phyloP scores from a whole-genome alignment of 2,329 filamentous ascomycete species.

The Coleophoma crateriformis region DNA sequence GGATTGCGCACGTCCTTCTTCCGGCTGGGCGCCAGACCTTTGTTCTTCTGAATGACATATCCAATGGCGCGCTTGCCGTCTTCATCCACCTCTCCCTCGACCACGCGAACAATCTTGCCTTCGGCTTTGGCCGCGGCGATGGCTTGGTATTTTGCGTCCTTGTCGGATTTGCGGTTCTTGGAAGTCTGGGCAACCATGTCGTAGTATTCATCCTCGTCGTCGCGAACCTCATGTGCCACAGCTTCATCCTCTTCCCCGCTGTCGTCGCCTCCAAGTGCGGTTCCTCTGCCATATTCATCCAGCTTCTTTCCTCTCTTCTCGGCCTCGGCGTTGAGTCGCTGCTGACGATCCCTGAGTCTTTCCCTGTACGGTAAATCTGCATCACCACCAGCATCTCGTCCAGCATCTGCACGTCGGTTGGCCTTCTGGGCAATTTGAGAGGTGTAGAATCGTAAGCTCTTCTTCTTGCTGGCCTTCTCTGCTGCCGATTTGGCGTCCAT shows the following conservation, averaged over 20 bases:
- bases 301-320: constrained; percentile 71
- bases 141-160: constrained; percentile 51
- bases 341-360: constrained; percentile 78
- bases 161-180: constrained; percentile 70
- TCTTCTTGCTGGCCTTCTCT: constrained; percentile 86
- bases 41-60: constrained; percentile 96
- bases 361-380: constrained; percentile 84
- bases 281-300: constrained; percentile 58
- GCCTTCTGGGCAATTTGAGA: constrained; percentile 95
- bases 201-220: constrained; percentile 72
- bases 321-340: constrained; percentile 81
- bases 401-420: constrained; percentile 72
- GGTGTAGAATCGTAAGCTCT: constrained; percentile 94
- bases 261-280: constrained; percentile 64
- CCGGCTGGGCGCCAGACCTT: constrained; percentile 81
- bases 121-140: constrained; percentile 53
- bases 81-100: constrained; percentile 64
- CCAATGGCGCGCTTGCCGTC: constrained; percentile 91
- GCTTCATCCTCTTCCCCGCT: constrained; percentile 32
- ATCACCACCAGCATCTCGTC: constrained; percentile 72
- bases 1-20: constrained; percentile 96
- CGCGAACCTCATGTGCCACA: constrained; percentile 31
- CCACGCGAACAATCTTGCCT: constrained; percentile 56
- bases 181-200: constrained; percentile 71
- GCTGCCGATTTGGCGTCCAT: constrained; percentile 74